Evolutionary conservation across 768 basidiomycete genomes (phyloP), one percentile per base, ranked within the genome.

Genomic region (Candolleomyces eurysporus): DNA sequence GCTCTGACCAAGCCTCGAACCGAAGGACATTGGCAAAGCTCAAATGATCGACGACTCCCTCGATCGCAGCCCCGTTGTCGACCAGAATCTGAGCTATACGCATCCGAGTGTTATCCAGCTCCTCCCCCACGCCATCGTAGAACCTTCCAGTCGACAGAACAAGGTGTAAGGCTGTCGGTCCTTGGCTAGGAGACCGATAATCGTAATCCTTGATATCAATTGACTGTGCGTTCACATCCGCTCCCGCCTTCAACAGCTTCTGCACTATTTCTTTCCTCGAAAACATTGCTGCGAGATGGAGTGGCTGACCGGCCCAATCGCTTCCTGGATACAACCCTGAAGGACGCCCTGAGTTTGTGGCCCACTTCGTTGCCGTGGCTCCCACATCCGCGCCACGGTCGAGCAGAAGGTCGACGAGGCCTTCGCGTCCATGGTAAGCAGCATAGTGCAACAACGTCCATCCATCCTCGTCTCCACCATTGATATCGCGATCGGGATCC

Each of bases 221-320:
- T 39, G 53, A 55, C 16, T 40, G 3, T 39, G 53, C 53, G n/a
- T 55, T 31, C 30, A 55, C 36, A 40, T 55, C 53, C 10, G 19
- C 53, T 5, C 53, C 53, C n/a, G 4, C 5, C 36, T 30, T 32
- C 30, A 55, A 16, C 17, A 55, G n/a, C 36, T 40, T 31, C 36
- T 40, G 3, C 14, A 40, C 53, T 10, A 55, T 17, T 11, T 11
- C n/a, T 17, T 16, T 16, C n/a, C 19, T 11, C 6, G 26, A 22
- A 17, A 55, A 11, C 53, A 55, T 55, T 17, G 53, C 53, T 55
- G 53, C 53, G 21, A 55, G 10, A 22, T 55, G 53, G 4, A 55
- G 36, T 19, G 53, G 53, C 16, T 39, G 53, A 30, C 53, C 53
- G 13, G 53, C 32, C 53, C 53, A 55, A 11, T 52, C 22, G 13